Base-by-base conservation (phyloP, 257 asterid species). In the Rubia yunnanensis region DNA sequence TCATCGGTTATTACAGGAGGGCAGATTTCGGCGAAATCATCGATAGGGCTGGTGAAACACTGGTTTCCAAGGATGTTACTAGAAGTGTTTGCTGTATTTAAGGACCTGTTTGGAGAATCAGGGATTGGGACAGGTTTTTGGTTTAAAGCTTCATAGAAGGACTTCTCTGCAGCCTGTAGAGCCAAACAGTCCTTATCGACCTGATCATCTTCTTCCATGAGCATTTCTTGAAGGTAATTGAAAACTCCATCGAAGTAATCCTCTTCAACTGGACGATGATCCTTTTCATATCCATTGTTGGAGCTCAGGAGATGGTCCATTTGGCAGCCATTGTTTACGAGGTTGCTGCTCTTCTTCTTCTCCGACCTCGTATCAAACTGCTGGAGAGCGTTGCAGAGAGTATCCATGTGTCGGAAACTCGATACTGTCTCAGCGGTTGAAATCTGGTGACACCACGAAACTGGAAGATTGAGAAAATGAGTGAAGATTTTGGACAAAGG, bases 191-290 rank as follows among this genome's bases (percentile, higher is more conserved):
- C 96, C 15, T 84, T n/a, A n/a, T n/a, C 89, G 52, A 80, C 77
- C 82, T 71, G 82, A 32, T 81, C 88, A 10, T 80, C 95, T 24
- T 89, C 96, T 11, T 87, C 96, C 91, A 87, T 78, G 13, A 89
- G 74, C 87, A 85, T 89, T 73, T 78, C 78, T 46, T 67, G 69
- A 44, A 89, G 76, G 80, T 80, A 87, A 13, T 82, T 86, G 52
- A 65, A 79, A 2, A 87, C 86, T 9, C 86, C 94, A 58, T 73
- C 81, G 70, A 77, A 82, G 63, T 76, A 81, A 78, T 89, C 96
- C 49, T 78, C 64, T 52, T 69, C 79, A 63, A 70, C 83, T 39
- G 81, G 70, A 66, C 24, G 3, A 22, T 63, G 50, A 20, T 59
- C 64, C 10, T 52, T 62, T n/a, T n/a, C n/a, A n/a, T n/a, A n/a